phyloP scores from a whole-genome alignment of 2,329 filamentous ascomycete species.

The Colletotrichum destructivum region DNA sequence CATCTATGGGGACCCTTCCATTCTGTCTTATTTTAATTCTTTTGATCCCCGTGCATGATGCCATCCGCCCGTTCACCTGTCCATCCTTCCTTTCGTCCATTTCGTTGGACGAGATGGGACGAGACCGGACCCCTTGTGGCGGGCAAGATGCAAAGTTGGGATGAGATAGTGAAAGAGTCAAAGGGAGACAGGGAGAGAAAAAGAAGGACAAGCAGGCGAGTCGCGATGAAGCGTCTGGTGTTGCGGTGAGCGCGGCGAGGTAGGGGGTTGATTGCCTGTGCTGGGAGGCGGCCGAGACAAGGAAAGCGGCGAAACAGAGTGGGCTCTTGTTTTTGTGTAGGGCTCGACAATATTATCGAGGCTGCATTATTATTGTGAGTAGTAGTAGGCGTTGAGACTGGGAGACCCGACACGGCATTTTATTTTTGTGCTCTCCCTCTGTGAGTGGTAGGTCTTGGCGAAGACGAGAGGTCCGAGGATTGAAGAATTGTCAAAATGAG shows the following conservation, averaged over 20 bases:
- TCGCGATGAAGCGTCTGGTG: constrained; percentile 1
- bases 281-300: constrained; percentile 5
- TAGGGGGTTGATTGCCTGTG: constrained; percentile 11
- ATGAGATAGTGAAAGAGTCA: background rate
- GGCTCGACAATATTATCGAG: constrained; percentile 2
- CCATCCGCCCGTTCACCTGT: background rate
- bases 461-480: background rate
- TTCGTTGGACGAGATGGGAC: background rate
- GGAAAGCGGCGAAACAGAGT: background rate
- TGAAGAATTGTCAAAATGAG: background rate
- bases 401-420: background rate
- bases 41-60: no score
- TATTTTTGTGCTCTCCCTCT: background rate
- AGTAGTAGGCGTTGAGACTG: no score
- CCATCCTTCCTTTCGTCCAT: background rate
- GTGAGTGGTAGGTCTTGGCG: background rate
- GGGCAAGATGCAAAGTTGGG: background rate
- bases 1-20: background rate
- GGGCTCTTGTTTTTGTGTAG: constrained; percentile 8
- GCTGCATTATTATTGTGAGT: constrained; percentile 23
- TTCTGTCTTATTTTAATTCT: background rate
- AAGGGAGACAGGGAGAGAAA: background rate
- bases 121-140: constrained; percentile 1
- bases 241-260: constrained; percentile 4
- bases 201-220: background rate